These are phyloP conservation scores for Entomortierella parvispora DNA, from an alignment of 192 early-diverging fungal species.

Conservation along the genomic window DNA sequence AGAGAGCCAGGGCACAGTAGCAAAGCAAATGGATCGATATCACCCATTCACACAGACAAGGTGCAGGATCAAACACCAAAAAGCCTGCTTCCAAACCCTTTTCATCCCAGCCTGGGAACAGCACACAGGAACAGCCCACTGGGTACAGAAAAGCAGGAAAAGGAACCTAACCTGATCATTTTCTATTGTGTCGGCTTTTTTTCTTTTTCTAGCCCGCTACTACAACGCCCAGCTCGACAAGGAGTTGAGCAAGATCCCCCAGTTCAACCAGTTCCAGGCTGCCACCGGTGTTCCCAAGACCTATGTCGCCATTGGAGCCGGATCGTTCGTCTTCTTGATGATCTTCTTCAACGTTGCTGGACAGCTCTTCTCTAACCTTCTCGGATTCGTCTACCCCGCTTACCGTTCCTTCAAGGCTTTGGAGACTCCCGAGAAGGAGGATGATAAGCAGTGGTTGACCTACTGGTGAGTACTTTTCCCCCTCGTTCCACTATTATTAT, in stretches of 20 bases:
- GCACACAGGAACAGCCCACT: neutral
- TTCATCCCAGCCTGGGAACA: neutral
- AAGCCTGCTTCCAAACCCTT: no score
- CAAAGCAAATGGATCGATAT: no score
- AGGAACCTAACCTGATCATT: neutral
- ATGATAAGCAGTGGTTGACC: conserved; percentile 91
- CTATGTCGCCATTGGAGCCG: conserved; percentile 78
- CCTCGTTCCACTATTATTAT: neutral
- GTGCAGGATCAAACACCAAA: no score
- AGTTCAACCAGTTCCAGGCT: conserved; percentile 75
- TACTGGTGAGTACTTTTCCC: conserved; percentile 71
- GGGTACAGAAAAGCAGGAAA: no score
- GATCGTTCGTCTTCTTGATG: conserved; percentile 70
- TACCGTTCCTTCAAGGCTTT: conserved; percentile 95
- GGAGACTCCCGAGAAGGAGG: conserved; percentile 78
- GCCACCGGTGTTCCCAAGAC: conserved; percentile 89
- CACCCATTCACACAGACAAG: no score
- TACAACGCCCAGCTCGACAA: conserved; percentile 72
- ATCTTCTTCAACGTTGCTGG: conserved; percentile 93
- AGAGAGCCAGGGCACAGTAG: no score
- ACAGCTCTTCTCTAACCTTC: conserved; percentile 80
- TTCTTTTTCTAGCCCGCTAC: conserved; percentile 43
- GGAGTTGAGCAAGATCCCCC: conserved; percentile 74
- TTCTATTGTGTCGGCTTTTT: neutral
- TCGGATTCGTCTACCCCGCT: conserved; percentile 94